Evolutionary conservation across 139 green algal genomes (phyloP).

Genomic region (Axilococcus clingmanii): DNA sequence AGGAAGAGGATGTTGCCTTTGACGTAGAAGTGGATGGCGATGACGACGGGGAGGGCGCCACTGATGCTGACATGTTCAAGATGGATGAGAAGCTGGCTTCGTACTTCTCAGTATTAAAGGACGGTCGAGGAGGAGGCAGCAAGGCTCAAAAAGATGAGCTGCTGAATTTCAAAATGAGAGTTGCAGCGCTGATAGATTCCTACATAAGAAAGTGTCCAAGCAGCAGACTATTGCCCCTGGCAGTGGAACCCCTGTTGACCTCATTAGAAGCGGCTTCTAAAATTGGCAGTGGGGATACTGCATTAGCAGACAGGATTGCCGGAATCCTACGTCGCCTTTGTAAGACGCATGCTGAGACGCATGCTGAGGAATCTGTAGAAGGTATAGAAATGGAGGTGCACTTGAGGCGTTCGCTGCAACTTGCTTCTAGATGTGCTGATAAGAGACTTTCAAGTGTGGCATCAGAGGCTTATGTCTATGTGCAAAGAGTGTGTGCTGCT

Average conservation of each 20-base stretch:
- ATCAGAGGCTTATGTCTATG: constrained; percentile 20
- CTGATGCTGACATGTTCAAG: constrained; percentile 61
- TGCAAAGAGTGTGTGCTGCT: constrained; percentile 14
- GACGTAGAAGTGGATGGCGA: constrained; percentile 12
- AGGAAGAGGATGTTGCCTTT: constrained; percentile 22
- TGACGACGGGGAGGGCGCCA: constrained; percentile 13
- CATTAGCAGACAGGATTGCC: constrained; percentile 40
- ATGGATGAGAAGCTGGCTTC: constrained; percentile 63
- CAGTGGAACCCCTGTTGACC: constrained; percentile 39
- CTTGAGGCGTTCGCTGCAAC: constrained; percentile 36
- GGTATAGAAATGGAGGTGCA: constrained; percentile 1
- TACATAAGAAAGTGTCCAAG: constrained; percentile 45
- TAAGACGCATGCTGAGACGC: too few species aligned
- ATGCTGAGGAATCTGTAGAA: neutral
- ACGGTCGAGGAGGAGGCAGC: constrained; percentile 24
- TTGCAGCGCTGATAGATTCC: constrained; percentile 49
- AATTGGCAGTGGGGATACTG: constrained; percentile 10
- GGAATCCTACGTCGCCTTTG: constrained; percentile 23
- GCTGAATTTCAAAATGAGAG: constrained; percentile 53
- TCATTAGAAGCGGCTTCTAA: constrained; percentile 23
- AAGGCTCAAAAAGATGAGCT: constrained; percentile 46
- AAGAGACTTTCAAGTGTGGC: constrained; percentile 11
- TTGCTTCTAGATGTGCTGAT: constrained; percentile 34
- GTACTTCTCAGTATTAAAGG: constrained; percentile 29
- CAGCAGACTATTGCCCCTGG: constrained; percentile 36